phyloP scores from a whole-genome alignment of 176 grass and related monocot genomes.

The Oryza punctata region DNA sequence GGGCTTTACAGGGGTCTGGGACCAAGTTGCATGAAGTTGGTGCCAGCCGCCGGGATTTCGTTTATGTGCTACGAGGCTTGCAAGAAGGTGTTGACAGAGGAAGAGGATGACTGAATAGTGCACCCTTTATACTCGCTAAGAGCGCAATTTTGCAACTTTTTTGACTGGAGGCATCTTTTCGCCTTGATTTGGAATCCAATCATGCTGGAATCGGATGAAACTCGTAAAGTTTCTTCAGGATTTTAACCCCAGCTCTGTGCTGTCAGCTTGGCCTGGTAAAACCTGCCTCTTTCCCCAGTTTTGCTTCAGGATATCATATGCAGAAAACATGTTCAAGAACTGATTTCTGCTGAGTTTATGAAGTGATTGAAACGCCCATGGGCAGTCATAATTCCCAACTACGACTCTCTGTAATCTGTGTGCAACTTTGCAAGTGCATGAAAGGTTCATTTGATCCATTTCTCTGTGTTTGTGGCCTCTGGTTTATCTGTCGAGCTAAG shows the following conservation, averaged over 20 bases:
- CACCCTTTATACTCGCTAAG: background rate
- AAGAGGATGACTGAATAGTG: constrained; percentile 39
- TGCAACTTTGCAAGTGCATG: background rate
- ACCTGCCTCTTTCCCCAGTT: background rate
- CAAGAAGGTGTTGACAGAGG: constrained; percentile 87
- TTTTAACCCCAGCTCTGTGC: constrained; percentile 9
- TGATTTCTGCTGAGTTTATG: background rate
- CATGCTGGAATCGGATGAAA: constrained; percentile 14
- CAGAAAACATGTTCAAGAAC: background rate
- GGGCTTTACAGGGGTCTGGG: constrained; percentile 84
- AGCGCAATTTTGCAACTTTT: constrained; percentile 9
- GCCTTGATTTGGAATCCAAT: background rate
- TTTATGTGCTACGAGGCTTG: constrained; percentile 97
- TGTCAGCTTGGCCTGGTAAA: background rate
- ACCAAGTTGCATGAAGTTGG: constrained; percentile 78
- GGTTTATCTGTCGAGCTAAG: background rate
- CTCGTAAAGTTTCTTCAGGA: background rate
- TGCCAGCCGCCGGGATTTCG: constrained; percentile 92
- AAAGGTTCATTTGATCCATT: background rate
- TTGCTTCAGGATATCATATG: background rate
- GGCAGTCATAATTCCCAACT: constrained; percentile 14
- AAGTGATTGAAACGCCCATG: constrained; percentile 1
- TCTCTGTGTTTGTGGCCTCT: background rate
- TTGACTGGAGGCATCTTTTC: background rate
- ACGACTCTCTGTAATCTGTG: background rate